Base-by-base conservation (phyloP, 352 stramenopile genomes). In the Thalassiosira livingstoniorum region DNA sequence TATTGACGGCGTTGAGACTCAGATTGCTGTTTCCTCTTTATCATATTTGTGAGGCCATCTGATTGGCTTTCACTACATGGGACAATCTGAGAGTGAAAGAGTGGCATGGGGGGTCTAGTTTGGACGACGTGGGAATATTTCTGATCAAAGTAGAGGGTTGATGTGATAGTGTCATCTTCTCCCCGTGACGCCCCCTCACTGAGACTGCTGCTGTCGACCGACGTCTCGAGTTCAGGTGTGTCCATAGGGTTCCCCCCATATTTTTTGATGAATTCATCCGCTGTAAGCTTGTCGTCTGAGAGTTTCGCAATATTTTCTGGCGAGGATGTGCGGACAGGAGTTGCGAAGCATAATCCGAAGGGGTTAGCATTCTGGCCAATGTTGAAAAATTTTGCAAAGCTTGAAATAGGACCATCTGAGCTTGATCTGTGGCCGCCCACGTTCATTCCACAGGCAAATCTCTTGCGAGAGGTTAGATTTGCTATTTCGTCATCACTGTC, bases 61-160 rank as follows among this genome's bases (percentile, higher is more conserved):
- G n/a, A 15, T 11, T 54, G 53, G 2, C 31, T 45, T n/a, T 79
- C 61, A 15, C 1, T 39, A n/a, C 47, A 55, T 15, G 23, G 25
- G 2, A 80, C 7, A 27, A 70, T 57, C 27, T 85, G 58, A 34
- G 83, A 64, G 27, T 77, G 65, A 68, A 90, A 92, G 3, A 92
- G 68, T 10, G 82, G 82, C 82, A 92, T 91, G 7, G 87, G 87
- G 31, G 82, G 85, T 47, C 71, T 32, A 31, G 75, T 89, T 69
- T 92, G 82, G 15, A 80, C 58, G 4, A 92, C 63, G 63, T 92
- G 78, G 1, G 67, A 60, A 34, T 88, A 84, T 71, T 92, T 92
- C 39, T 78, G 73, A 73, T 92, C 87, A 67, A 91, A 92, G 61
- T 90, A 92, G 2, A 90, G 35, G 2, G 87, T 91, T 10, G 85